Percentiles rank a stretch among this genome's conserved stretches.
These are phyloP conservation scores for Chytridium lagenaria DNA, from an alignment of 371 early-diverging fungal species.

Conservation along the genomic window DNA sequence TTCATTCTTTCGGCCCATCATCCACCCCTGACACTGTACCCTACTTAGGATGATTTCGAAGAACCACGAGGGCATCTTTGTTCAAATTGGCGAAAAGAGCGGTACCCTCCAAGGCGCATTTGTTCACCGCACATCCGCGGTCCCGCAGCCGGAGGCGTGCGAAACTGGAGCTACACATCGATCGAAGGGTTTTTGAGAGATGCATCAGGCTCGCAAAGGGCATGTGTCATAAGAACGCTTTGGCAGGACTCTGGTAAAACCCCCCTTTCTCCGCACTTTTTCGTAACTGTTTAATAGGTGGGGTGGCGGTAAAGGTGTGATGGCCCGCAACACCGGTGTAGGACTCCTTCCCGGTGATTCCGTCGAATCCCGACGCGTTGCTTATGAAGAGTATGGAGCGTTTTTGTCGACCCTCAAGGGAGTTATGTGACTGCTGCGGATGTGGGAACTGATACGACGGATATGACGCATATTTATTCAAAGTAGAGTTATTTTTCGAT, in stretches of 20 bases:
- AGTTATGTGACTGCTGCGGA: conserved; percentile 53
- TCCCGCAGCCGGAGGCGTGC: conserved; percentile 49
- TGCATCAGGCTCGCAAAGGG: conserved; percentile 29
- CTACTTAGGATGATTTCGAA: conserved; percentile 40
- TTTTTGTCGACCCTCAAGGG: conserved; percentile 45
- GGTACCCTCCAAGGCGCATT: conserved; percentile 44
- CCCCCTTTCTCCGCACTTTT: neutral
- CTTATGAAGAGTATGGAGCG: conserved; percentile 50
- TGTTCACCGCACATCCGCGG: conserved; percentile 50
- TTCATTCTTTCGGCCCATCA: neutral
- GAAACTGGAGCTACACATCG: conserved; percentile 44
- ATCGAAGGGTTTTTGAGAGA: conserved; percentile 11
- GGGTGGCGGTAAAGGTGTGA: conserved; percentile 56
- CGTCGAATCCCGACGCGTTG: conserved; percentile 27
- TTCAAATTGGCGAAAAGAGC: conserved; percentile 39
- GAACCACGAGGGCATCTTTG: conserved; percentile 50
- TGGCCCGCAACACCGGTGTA: conserved; percentile 48
- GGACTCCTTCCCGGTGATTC: conserved; percentile 35
- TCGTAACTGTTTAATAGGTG: conserved; percentile 17
- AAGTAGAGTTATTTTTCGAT: no score
- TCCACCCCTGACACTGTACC: neutral
- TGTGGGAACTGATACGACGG: conserved; percentile 40
- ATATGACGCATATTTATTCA: conserved; percentile 43
- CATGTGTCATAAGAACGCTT: conserved; percentile 51
- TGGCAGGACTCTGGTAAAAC: conserved; percentile 36